These are phyloP conservation scores for Calocera viscosa DNA, from an alignment of 768 basidiomycete species.

Conservation along the genomic window DNA sequence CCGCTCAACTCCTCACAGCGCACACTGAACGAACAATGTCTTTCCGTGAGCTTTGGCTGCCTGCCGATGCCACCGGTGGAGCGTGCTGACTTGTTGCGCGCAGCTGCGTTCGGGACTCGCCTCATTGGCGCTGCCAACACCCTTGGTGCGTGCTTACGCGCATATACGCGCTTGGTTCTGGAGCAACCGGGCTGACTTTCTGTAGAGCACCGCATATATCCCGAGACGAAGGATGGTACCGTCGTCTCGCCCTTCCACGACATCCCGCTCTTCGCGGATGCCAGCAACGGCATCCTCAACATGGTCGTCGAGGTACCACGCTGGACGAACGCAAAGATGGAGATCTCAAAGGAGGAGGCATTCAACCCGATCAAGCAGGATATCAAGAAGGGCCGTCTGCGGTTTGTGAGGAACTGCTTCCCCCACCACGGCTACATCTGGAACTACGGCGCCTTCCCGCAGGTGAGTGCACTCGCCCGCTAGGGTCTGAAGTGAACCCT, in stretches of 20 bases:
- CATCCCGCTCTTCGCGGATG: conserved; percentile 95
- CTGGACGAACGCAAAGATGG: conserved; percentile 99
- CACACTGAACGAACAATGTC: neutral
- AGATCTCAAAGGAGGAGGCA: conserved; percentile 94
- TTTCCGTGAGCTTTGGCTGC: neutral
- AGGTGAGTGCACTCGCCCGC: conserved; percentile 41
- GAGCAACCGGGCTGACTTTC: too few species aligned
- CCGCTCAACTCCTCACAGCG: neutral
- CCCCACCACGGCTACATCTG: conserved; percentile 99
- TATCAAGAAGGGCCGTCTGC: conserved; percentile 89
- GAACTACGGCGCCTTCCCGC: conserved; percentile 99
- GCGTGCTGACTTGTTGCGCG: neutral
- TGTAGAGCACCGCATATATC: conserved; percentile 86
- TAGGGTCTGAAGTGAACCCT: conserved; percentile 1
- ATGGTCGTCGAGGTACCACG: conserved; percentile 97
- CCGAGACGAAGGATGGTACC: conserved; percentile 68
- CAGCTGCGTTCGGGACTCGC: conserved; percentile 45
- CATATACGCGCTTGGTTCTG: neutral
- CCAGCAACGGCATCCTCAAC: conserved; percentile 89
- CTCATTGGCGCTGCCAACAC: conserved; percentile 84
- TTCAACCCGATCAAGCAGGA: conserved; percentile 99
- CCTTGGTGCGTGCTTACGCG: conserved; percentile 46
- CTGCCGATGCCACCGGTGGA: neutral
- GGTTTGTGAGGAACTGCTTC: conserved; percentile 99
- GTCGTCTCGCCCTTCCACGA: conserved; percentile 87